These are phyloP conservation scores for Canavalia ensiformis DNA, from an alignment of 306 rosid genomes.

Conservation along the genomic window DNA sequence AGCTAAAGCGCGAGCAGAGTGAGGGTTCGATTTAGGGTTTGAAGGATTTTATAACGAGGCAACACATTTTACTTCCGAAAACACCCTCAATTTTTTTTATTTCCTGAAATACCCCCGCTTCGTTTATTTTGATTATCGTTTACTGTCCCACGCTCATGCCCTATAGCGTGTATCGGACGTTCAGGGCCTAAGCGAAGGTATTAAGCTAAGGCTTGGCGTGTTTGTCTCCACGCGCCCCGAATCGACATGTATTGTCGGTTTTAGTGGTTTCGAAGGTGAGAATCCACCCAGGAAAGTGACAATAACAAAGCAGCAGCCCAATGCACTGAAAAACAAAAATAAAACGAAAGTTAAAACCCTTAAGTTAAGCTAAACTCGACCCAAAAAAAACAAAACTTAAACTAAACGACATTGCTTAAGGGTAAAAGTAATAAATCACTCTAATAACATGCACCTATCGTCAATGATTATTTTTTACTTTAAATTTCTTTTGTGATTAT, in stretches of 20 bases:
- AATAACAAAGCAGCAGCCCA: too few species aligned
- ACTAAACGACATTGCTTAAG: too few species aligned
- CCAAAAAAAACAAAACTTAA: too few species aligned
- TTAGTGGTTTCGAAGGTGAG: neutral
- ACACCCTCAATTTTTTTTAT: neutral
- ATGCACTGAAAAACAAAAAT: too few species aligned
- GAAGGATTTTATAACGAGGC: conserved; percentile 15
- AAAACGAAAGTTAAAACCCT: neutral
- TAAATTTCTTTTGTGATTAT: too few species aligned
- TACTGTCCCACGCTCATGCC: too few species aligned
- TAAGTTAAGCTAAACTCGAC: too few species aligned
- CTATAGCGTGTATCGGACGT: too few species aligned
- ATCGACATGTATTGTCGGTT: neutral
- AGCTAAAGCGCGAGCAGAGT: neutral
- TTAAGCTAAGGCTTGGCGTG: neutral
- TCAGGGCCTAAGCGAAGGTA: too few species aligned
- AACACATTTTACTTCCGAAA: neutral
- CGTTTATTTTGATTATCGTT: neutral
- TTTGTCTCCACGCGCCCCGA: neutral
- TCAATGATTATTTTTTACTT: too few species aligned
- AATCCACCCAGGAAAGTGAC: neutral
- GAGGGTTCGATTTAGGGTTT: neutral
- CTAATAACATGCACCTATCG: too few species aligned
- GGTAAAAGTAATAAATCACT: too few species aligned
- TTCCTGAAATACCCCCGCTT: neutral